Evolutionary conservation across 73 alveolate species (phyloP).

Genomic region (Stentor roeselii): DNA sequence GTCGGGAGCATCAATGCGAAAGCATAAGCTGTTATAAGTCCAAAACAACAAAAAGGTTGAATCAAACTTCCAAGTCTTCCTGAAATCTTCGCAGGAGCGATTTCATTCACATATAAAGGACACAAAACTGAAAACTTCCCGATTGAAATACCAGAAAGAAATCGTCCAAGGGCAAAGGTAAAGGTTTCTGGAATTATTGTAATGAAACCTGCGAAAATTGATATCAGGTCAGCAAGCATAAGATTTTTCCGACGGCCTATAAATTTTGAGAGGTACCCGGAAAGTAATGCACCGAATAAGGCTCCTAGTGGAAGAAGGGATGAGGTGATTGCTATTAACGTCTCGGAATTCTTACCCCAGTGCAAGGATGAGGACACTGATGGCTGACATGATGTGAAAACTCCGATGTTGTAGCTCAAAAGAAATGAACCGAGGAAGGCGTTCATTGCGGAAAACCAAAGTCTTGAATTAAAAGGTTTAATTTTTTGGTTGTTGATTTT

Average conservation of each 20-base stretch:
- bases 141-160: neutral
- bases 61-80: neutral
- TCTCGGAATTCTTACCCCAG: conserved; percentile 9
- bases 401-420: neutral
- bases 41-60: neutral
- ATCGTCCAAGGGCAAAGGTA: neutral
- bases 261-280: neutral
- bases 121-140: neutral
- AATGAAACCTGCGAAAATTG: neutral
- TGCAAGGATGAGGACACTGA: neutral
- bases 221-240: neutral
- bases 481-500: too few relatives aligned
- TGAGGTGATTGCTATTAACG: neutral
- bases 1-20: conserved; percentile 5
- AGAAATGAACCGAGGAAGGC: neutral
- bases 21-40: neutral
- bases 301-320: conserved; percentile 7
- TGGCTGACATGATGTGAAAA: neutral
- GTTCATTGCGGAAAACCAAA: neutral
- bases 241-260: neutral
- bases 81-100: neutral
- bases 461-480: too few relatives aligned
- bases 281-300: neutral
- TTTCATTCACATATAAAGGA: conserved; percentile 4
- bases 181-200: neutral